phyloP scores from a whole-genome alignment of 305 asterid species.

The Solanum aculeatissimum region DNA sequence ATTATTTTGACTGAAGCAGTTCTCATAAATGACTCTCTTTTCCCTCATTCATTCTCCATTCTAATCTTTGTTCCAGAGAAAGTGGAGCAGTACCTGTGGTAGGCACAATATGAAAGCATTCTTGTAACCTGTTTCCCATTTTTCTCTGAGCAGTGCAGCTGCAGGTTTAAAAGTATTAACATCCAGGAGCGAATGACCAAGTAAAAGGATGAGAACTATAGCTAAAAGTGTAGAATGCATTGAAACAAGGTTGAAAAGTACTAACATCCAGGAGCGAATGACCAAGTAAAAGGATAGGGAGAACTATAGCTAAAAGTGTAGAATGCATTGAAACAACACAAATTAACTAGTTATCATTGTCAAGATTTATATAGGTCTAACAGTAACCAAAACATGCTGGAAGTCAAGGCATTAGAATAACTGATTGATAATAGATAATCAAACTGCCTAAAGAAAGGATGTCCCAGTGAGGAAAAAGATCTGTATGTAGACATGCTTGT shows the following conservation, averaged over 20 bases:
- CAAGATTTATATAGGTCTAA: not conserved
- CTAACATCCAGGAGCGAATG: not conserved
- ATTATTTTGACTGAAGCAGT: not conserved
- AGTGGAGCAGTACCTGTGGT: slow-evolving; percentile 61
- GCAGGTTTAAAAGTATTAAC: slow-evolving; percentile 25
- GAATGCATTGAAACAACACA: not conserved
- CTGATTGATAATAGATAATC: not conserved
- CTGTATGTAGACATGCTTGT: not conserved
- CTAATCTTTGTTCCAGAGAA: not conserved
- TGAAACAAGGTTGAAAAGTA: slow-evolving; percentile 15
- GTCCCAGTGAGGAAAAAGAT: not conserved
- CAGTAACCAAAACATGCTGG: not conserved
- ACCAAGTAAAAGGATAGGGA: not conserved
- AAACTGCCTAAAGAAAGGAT: not conserved
- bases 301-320: not conserved
- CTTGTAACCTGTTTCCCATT: slow-evolving; percentile 85
- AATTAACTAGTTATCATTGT: not conserved
- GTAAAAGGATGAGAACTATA: not conserved
- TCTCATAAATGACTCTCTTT: not conserved
- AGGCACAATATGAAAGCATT: slow-evolving; percentile 95
- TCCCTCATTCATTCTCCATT: not conserved
- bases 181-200: not conserved
- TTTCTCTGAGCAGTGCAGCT: slow-evolving; percentile 96
- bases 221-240: not conserved
- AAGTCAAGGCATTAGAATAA: not conserved